Percentiles rank a stretch among this genome's conserved stretches.
Evolutionary conservation across 148 eudicot genomes (phyloP).

Genomic region (Arctostaphylos glauca): DNA sequence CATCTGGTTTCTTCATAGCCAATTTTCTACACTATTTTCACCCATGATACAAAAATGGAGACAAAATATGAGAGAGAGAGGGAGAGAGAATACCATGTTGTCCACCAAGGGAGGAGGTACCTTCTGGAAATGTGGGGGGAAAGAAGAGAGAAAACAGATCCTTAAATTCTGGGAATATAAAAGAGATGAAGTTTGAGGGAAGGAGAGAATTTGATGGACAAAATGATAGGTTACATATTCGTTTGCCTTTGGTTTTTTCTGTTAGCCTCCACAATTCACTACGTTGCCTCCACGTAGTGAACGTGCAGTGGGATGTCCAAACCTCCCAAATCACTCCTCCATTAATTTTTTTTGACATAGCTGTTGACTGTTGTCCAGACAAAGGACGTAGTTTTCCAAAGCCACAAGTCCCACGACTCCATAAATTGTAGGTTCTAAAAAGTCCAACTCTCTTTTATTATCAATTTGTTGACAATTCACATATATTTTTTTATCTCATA

Average conservation of each 20-base stretch:
- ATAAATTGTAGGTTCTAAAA: no score
- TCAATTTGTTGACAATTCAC: no score
- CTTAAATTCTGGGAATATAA: slow-evolving; percentile 1
- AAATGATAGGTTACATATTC: slow-evolving; percentile 4
- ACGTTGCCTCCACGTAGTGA: slow-evolving; percentile 6
- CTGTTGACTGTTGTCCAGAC: no score
- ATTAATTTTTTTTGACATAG: no score
- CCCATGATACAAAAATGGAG: no score
- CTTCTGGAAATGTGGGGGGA: neutral
- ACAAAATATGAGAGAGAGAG: neutral
- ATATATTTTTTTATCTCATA: no score
- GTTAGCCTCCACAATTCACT: slow-evolving; percentile 11
- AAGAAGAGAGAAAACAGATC: slow-evolving; percentile 7
- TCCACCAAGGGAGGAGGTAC: slow-evolving; percentile 1
- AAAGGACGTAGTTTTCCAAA: no score
- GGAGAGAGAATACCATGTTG: slow-evolving; percentile 10
- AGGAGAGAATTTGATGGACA: slow-evolving; percentile 12
- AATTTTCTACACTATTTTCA: neutral
- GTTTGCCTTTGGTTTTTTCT: neutral
- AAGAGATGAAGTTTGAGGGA: neutral
- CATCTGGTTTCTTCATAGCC: neutral
- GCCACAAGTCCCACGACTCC: no score
- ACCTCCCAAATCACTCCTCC: neutral
- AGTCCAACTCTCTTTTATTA: no score
- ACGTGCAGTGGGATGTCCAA: neutral